Conservation (phyloP, 495 filamentous ascomycete species). For the Amphirosellinia nigrospora region DNA sequence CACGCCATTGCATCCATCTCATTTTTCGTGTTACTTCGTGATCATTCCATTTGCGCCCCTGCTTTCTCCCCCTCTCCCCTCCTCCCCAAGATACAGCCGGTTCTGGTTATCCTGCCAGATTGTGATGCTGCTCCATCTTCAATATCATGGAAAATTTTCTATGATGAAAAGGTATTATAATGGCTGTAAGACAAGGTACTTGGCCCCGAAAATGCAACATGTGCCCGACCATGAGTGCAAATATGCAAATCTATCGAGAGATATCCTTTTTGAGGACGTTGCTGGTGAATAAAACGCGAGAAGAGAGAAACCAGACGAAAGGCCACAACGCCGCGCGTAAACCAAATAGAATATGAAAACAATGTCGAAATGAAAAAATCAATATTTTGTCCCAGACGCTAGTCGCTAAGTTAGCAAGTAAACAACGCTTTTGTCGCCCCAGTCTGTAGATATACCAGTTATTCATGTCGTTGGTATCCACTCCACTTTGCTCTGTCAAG, state of each 20-base stretch:
- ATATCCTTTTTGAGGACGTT: background rate
- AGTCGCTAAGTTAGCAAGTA: too few species aligned
- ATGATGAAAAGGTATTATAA: background rate
- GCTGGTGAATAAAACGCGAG: background rate
- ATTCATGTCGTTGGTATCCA: background rate
- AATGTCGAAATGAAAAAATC: too few species aligned
- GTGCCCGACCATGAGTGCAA: background rate
- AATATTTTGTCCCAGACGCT: too few species aligned
- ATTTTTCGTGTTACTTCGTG: background rate
- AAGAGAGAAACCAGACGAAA: background rate
- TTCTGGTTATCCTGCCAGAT: background rate
- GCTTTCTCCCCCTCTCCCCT: too few species aligned
- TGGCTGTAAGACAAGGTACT: background rate
- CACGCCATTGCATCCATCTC: background rate
- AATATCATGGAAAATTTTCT: background rate
- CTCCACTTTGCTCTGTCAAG: too few species aligned
- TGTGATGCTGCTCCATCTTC: background rate
- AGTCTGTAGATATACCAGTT: background rate
- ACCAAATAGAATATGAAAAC: slow-evolving; percentile 4
- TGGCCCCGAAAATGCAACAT: background rate
- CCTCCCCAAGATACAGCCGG: background rate
- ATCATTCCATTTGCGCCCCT: background rate
- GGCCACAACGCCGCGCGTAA: background rate
- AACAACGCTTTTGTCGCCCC: background rate
- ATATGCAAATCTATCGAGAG: background rate